Percentiles rank a stretch among this genome's conserved stretches.
Evolutionary conservation across 192 early-diverging fungal species (phyloP).

Genomic region (Mortierella claussenii): DNA sequence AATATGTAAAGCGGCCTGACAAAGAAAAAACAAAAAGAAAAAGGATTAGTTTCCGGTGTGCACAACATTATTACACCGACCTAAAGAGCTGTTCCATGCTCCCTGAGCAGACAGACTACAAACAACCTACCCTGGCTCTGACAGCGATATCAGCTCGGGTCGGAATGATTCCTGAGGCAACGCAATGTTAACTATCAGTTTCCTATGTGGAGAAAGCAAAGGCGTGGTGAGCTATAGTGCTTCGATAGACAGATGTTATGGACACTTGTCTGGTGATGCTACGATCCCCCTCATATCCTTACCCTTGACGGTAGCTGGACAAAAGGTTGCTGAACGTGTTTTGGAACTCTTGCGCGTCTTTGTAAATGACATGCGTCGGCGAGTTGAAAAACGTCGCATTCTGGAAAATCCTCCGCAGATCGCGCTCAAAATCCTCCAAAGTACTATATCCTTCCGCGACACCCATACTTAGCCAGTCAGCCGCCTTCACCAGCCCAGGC

Average conservation of each 20-base stretch:
- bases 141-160: slow-evolving; percentile 34
- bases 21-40: slow-evolving; percentile 4
- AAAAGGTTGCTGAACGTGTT: slow-evolving; percentile 6
- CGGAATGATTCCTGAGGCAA: slow-evolving; percentile 30
- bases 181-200: slow-evolving; percentile 9
- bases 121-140: slow-evolving; percentile 38
- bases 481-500: background rate
- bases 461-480: background rate
- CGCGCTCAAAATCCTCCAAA: slow-evolving; percentile 59
- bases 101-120: too few relatives aligned
- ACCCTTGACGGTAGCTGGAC: slow-evolving; percentile 31
- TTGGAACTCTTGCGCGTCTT: slow-evolving; percentile 37
- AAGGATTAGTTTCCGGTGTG: too few relatives aligned
- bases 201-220: slow-evolving; percentile 1
- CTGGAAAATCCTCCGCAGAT: slow-evolving; percentile 57
- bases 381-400: slow-evolving; percentile 55
- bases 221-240: too few relatives aligned
- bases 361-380: slow-evolving; percentile 39
- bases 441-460: slow-evolving; percentile 41
- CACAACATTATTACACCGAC: too few relatives aligned
- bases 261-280: too few relatives aligned
- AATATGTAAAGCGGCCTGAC: slow-evolving; percentile 40
- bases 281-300: too few relatives aligned
- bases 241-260: too few relatives aligned
- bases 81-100: too few relatives aligned